Conservation (phyloP, 495 filamentous ascomycete genomes). For the Cairneyella variabilis region DNA sequence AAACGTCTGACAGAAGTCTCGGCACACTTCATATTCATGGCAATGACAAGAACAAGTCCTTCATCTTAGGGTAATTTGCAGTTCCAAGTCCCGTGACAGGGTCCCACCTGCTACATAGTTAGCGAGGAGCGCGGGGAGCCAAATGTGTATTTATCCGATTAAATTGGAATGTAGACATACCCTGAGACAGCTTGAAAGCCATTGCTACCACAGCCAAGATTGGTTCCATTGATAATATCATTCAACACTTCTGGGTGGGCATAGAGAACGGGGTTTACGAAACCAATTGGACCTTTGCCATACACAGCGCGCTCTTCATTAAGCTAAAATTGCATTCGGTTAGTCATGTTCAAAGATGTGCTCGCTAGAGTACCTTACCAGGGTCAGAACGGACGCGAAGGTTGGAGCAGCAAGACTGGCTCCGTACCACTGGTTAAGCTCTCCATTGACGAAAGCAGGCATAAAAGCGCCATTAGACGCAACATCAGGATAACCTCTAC, state of each 20-base stretch:
- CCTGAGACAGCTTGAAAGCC: slow-evolving; percentile 43
- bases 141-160: no score
- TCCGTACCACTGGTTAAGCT: neutral
- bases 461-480: slow-evolving; percentile 50
- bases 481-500: slow-evolving; percentile 55
- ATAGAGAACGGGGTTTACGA: slow-evolving; percentile 49
- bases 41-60: slow-evolving; percentile 32
- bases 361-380: slow-evolving; percentile 34
- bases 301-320: slow-evolving; percentile 55
- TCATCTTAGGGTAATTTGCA: slow-evolving; percentile 36
- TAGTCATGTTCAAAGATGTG: no score
- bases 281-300: slow-evolving; percentile 52
- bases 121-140: no score
- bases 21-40: neutral
- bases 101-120: neutral
- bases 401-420: slow-evolving; percentile 50
- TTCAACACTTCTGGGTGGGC: slow-evolving; percentile 32
- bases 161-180: slow-evolving; percentile 17
- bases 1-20: no score
- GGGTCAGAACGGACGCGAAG: slow-evolving; percentile 42
- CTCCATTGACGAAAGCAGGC: slow-evolving; percentile 2
- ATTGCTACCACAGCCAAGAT: slow-evolving; percentile 38
- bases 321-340: no score
- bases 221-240: slow-evolving; percentile 43
- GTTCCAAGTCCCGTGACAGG: slow-evolving; percentile 29